Base-by-base conservation (phyloP, 768 basidiomycete species). In the Boletus vermiculosoides region DNA sequence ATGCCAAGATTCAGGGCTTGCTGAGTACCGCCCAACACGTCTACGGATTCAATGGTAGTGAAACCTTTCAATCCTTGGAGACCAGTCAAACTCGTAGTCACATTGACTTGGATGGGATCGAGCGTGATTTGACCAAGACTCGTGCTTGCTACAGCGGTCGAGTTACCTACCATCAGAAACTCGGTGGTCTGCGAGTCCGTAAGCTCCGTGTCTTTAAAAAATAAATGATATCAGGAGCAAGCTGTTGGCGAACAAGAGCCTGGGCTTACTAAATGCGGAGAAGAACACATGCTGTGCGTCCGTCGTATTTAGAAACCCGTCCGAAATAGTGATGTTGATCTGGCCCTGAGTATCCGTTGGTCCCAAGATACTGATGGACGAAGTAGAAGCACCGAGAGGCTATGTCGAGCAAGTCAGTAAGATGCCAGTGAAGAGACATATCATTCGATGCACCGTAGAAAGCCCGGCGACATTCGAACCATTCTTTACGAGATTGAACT, bases 101-200 rank as follows among this genome's bases (percentile, higher is more conserved):
- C 87, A 59, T 88, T 83, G 66, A 90, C 86, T 55, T 81, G 82
- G 68, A 90, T 89, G 6, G 85, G 79, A 66, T 87, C 80, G 9
- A 90, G 77, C n/a, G 81, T 83, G 55, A 90, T 82, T 61, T 80
- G 75, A 39, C 88, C 88, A 52, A 88, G 76, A 65, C 79, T 82
- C 64, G 78, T 78, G 59, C 78, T 84, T 22, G 87, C 83, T 10
- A 86, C 70, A 4, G 88, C 82, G 20, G 76, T 75, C 52, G 87
- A 83, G 58, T 78, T 75, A 34, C 87, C 87, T 45, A 83, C 72
- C 37, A 90, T 76, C 40, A 75, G 73, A 70, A 90, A 89, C 11
- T 78, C 69, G 33, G 78, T 76, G n/a, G 55, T 66, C 28, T 73
- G 69, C 16, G 73, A 65, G 55, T 79, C 78, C 1, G 85, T 88